Conservation (phyloP, 2,329 filamentous ascomycete genomes). For the Nemania sp. region DNA sequence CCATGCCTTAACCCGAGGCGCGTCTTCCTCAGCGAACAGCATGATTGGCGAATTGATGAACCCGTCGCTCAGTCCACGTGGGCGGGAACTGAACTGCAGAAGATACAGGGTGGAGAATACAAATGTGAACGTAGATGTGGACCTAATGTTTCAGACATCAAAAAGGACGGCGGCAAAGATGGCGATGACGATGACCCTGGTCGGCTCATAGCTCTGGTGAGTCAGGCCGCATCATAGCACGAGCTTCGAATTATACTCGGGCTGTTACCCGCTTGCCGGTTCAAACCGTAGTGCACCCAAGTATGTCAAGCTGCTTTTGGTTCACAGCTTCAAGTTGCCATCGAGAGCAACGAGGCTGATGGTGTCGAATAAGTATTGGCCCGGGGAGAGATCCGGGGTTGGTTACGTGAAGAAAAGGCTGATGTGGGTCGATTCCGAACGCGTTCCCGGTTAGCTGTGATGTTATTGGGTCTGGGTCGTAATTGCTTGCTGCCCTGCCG, state of each 20-base stretch:
- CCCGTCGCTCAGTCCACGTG: not conserved
- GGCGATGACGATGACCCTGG: too few relatives aligned
- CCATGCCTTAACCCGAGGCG: constrained; percentile 71
- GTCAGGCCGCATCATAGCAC: too few relatives aligned
- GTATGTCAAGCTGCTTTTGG: not conserved
- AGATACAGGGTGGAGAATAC: not conserved
- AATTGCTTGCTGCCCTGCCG: not conserved
- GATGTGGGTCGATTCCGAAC: constrained; percentile 3
- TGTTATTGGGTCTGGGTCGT: constrained; percentile 11
- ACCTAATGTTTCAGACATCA: not conserved
- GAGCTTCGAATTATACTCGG: too few relatives aligned
- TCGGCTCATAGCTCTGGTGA: too few relatives aligned
- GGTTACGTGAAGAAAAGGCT: not conserved
- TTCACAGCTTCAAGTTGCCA: not conserved
- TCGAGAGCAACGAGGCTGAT: constrained; percentile 1
- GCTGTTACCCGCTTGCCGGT: too few relatives aligned
- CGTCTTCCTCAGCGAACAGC: constrained; percentile 66
- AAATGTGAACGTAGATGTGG: too few relatives aligned
- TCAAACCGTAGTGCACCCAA: not conserved
- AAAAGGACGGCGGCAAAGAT: too few relatives aligned
- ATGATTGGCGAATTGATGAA: constrained; percentile 44
- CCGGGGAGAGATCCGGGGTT: too few relatives aligned
- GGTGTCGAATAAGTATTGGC: not conserved
- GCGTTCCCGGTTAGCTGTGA: too few relatives aligned
- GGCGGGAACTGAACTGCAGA: not conserved